Evolutionary conservation across 1,284 basidiomycete genomes (phyloP).

Genomic region (Marasmius tenuissimus): DNA sequence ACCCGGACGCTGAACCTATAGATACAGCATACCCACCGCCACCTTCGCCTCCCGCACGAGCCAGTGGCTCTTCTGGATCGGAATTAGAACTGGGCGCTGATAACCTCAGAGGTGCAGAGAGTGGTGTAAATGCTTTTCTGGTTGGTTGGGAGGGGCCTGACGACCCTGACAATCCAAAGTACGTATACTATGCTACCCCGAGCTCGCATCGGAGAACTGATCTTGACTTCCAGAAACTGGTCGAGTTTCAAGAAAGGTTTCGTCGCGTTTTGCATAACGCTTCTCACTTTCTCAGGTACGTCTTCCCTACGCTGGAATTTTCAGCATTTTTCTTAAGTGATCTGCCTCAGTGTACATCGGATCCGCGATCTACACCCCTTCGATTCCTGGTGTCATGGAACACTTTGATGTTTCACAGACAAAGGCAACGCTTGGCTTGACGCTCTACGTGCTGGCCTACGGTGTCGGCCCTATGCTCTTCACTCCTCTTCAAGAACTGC

Average conservation of each 20-base stretch:
- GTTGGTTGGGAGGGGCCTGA: slow-evolving; percentile 28
- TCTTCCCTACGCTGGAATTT: slow-evolving; percentile 16
- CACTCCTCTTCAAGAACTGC: slow-evolving; percentile 52
- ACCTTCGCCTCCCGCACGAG: no score
- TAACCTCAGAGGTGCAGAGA: slow-evolving; percentile 12
- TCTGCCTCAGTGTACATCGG: slow-evolving; percentile 20
- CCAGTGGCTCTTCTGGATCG: background rate
- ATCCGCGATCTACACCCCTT: slow-evolving; percentile 40
- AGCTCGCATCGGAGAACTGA: background rate
- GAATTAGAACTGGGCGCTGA: background rate
- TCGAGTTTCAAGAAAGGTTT: slow-evolving; percentile 24
- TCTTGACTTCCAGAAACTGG: slow-evolving; percentile 26
- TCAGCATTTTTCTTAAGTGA: no score
- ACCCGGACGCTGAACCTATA: no score
- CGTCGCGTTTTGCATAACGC: slow-evolving; percentile 54
- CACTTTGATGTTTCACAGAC: slow-evolving; percentile 52
- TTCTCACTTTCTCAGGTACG: slow-evolving; percentile 58
- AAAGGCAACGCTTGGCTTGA: slow-evolving; percentile 34
- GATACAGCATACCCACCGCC: background rate
- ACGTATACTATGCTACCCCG: slow-evolving; percentile 7
- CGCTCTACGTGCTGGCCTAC: slow-evolving; percentile 27
- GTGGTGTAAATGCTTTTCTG: slow-evolving; percentile 17
- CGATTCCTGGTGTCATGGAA: slow-evolving; percentile 38
- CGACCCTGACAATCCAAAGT: slow-evolving; percentile 33
- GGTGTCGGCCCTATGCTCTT: slow-evolving; percentile 44